Conservation (phyloP, 2,329 filamentous ascomycete genomes). For the Apiospora malaysiana region DNA sequence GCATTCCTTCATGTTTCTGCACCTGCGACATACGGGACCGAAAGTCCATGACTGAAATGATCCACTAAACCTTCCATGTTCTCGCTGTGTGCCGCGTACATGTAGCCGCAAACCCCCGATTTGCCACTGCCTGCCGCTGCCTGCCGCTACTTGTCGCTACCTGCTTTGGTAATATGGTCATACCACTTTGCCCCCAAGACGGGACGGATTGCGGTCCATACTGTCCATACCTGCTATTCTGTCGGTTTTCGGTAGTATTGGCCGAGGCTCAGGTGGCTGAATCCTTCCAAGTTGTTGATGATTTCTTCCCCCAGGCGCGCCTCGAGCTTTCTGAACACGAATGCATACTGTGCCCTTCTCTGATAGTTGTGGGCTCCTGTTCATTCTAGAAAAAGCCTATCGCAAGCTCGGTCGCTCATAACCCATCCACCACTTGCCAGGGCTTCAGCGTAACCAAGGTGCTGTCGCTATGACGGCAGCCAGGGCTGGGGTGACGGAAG, state of each 20-base stretch:
- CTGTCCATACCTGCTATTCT: not conserved
- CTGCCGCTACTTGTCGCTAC: not conserved
- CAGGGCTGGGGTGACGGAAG: not conserved
- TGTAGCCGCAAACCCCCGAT: not conserved
- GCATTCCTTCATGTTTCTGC: no score
- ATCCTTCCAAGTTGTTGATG: not conserved
- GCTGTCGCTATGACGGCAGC: slow-evolving; percentile 5
- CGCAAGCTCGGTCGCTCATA: not conserved
- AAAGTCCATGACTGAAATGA: not conserved
- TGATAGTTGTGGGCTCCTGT: not conserved
- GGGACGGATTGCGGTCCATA: not conserved
- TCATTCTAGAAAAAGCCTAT: not conserved
- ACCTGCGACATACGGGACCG: no score
- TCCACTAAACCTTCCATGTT: not conserved
- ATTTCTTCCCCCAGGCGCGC: not conserved
- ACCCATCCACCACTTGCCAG: not conserved
- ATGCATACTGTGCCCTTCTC: not conserved
- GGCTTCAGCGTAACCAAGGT: not conserved
- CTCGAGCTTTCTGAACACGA: not conserved
- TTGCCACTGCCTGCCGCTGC: not conserved
- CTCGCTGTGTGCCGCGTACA: not conserved
- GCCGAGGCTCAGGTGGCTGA: not conserved
- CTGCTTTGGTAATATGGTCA: not conserved
- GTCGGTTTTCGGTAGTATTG: not conserved
- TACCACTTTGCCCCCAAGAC: not conserved